Conservation (phyloP, 2,329 filamentous ascomycete genomes). For the Neofusicoccum ribis region DNA sequence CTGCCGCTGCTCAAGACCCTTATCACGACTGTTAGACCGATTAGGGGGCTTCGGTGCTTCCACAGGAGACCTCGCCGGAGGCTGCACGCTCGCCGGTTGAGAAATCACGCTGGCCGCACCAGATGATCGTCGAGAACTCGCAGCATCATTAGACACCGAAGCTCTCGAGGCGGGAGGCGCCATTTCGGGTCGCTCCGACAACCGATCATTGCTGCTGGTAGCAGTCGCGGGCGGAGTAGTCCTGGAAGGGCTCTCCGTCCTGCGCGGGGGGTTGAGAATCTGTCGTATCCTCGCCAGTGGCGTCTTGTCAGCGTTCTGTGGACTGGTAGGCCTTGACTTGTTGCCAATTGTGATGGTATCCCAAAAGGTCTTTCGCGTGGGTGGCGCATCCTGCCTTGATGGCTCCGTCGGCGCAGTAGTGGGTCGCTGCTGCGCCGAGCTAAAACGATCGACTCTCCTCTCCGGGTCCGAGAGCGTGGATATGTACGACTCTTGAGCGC, state of each 20-base stretch:
- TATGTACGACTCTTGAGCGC: slow-evolving; percentile 9
- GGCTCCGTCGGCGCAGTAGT: slow-evolving; percentile 6
- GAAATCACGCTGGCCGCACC: slow-evolving; percentile 16
- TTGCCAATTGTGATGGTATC: slow-evolving; percentile 12
- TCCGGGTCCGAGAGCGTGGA: slow-evolving; percentile 7
- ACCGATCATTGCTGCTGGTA: slow-evolving; percentile 2
- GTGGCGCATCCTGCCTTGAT: not conserved
- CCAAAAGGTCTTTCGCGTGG: slow-evolving; percentile 15
- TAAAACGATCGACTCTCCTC: not conserved
- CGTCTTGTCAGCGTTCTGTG: slow-evolving; percentile 15
- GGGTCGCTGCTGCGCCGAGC: not conserved
- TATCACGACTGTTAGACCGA: slow-evolving; percentile 15
- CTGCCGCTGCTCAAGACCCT: slow-evolving; percentile 18
- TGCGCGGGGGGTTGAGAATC: slow-evolving; percentile 18
- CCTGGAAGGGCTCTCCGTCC: not conserved
- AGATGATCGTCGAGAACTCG: slow-evolving; percentile 15
- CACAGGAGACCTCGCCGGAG: not conserved
- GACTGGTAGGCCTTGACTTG: slow-evolving; percentile 14
- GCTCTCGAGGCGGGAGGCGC: slow-evolving; percentile 15
- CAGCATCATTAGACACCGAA: slow-evolving; percentile 15
- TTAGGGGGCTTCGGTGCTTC: slow-evolving; percentile 17
- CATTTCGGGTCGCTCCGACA: slow-evolving; percentile 17
- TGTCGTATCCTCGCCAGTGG: slow-evolving; percentile 19
- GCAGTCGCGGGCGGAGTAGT: slow-evolving; percentile 3
- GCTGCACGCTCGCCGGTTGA: not conserved